Percentiles rank a stretch among this genome's conserved stretches.
Evolutionary conservation across 2,329 filamentous ascomycete species (phyloP).

Genomic region (Penicillium thymicola): DNA sequence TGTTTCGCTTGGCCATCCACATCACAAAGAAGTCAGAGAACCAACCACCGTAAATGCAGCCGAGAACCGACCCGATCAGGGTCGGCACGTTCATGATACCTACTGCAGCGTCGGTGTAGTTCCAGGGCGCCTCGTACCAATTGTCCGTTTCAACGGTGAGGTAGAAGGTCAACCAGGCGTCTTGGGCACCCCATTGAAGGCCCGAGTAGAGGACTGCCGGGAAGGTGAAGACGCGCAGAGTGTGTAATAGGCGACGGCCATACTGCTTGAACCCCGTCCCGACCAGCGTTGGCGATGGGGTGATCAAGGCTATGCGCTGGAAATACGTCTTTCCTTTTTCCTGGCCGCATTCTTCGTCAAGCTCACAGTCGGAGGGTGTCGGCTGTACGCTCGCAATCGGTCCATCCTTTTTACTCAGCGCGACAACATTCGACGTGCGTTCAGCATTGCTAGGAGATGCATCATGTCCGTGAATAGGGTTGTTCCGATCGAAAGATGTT

Average conservation of each 20-base stretch:
- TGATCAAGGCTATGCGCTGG: conserved; percentile 56
- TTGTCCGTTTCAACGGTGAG: conserved; percentile 57
- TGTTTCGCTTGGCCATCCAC: conserved; percentile 54
- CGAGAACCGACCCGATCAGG: conserved; percentile 46
- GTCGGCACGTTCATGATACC: conserved; percentile 60
- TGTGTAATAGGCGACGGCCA: conserved; percentile 52
- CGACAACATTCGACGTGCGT: not conserved
- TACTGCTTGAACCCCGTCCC: conserved; percentile 57
- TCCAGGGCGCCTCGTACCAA: conserved; percentile 54
- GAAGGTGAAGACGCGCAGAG: conserved; percentile 56
- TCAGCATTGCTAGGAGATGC: conserved; percentile 1
- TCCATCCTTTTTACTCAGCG: conserved; percentile 4
- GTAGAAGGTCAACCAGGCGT: conserved; percentile 60
- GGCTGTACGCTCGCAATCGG: not conserved
- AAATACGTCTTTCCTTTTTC: conserved; percentile 49
- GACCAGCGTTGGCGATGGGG: conserved; percentile 53
- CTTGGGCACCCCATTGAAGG: conserved; percentile 59
- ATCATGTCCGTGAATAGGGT: conserved; percentile 6
- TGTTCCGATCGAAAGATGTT: conserved; percentile 36
- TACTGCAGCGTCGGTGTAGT: conserved; percentile 53
- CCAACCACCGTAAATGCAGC: conserved; percentile 57
- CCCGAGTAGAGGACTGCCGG: conserved; percentile 58
- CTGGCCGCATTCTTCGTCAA: conserved; percentile 17
- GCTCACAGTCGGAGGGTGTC: not conserved
- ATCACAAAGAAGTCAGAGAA: conserved; percentile 56